Conservation (phyloP, 192 early-diverging fungal species). For the Spinellus fusiger region DNA sequence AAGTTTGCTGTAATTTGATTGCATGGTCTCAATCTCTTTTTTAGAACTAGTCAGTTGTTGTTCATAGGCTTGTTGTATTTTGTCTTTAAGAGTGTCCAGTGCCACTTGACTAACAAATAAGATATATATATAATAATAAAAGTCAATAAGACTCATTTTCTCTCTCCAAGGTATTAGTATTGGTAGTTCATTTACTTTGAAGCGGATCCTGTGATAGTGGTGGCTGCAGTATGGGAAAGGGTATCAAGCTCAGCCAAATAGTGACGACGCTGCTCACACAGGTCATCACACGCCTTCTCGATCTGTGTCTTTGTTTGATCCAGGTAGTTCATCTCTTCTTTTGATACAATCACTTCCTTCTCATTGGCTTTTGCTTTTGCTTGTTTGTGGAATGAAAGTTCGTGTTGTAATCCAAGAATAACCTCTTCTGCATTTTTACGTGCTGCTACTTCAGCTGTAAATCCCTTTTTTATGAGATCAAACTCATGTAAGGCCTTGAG, state of each 20-base stretch:
- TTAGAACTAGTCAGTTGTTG: slow-evolving; percentile 42
- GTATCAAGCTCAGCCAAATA: slow-evolving; percentile 8
- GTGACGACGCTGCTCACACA: slow-evolving; percentile 8
- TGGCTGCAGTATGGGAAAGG: slow-evolving; percentile 2
- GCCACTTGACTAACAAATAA: slow-evolving; percentile 6
- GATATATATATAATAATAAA: not conserved
- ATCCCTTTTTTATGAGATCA: slow-evolving; percentile 37
- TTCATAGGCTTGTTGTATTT: slow-evolving; percentile 33
- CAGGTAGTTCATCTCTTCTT: slow-evolving; percentile 16
- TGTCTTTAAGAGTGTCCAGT: slow-evolving; percentile 8
- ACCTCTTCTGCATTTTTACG: slow-evolving; percentile 27
- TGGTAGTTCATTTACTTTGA: not conserved
- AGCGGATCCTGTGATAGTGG: not conserved
- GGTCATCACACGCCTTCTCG: slow-evolving; percentile 3
- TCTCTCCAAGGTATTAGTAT: not conserved
- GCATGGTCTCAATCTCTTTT: slow-evolving; percentile 35
- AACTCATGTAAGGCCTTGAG: slow-evolving; percentile 33
- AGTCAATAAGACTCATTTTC: not conserved
- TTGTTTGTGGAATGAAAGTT: slow-evolving; percentile 23
- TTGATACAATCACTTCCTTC: slow-evolving; percentile 1
- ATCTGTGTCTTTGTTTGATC: not conserved
- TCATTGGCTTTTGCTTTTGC: slow-evolving; percentile 5
- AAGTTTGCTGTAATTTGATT: slow-evolving; percentile 34
- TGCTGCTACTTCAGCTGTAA: slow-evolving; percentile 21
- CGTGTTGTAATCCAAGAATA: slow-evolving; percentile 14